phyloP scores from a whole-genome alignment of 2,329 filamentous ascomycete species.

The Colletotrichum sansevieriae region DNA sequence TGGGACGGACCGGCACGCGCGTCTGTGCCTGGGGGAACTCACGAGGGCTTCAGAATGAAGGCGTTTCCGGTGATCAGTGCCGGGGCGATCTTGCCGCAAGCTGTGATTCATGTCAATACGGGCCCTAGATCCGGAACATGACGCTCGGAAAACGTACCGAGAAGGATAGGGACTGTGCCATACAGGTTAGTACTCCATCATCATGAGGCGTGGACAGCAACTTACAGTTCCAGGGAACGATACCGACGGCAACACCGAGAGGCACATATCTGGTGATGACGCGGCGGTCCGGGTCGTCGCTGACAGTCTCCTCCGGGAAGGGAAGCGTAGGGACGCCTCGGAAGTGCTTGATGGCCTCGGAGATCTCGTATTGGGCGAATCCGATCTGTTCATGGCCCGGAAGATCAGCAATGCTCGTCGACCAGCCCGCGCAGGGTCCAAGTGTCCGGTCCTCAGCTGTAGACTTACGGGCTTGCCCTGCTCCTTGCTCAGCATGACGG shows the following conservation, averaged over 20 bases:
- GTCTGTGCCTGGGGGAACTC: neutral
- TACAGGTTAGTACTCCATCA: neutral
- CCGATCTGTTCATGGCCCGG: slow-evolving; percentile 7
- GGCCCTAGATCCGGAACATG: neutral
- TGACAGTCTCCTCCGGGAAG: slow-evolving; percentile 39
- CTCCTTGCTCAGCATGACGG: slow-evolving; percentile 42
- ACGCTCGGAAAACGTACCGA: slow-evolving; percentile 1
- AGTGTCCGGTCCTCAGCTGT: neutral
- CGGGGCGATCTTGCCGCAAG: slow-evolving; percentile 67
- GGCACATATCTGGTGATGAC: slow-evolving; percentile 52
- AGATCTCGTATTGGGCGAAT: slow-evolving; percentile 31
- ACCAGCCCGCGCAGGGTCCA: slow-evolving; percentile 1
- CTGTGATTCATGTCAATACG: slow-evolving; percentile 39
- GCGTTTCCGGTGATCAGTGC: slow-evolving; percentile 70
- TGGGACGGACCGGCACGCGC: neutral
- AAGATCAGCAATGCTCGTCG: slow-evolving; percentile 11
- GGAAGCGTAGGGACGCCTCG: slow-evolving; percentile 28
- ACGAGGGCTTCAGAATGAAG: slow-evolving; percentile 69
- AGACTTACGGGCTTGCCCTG: slow-evolving; percentile 44
- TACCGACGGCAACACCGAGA: slow-evolving; percentile 57
- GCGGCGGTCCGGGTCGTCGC: slow-evolving; percentile 46
- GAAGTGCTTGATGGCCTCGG: slow-evolving; percentile 34
- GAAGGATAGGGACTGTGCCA: slow-evolving; percentile 35
- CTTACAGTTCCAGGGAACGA: slow-evolving; percentile 69
- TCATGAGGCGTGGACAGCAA: slow-evolving; percentile 51